Percentiles rank a stretch among this genome's conserved stretches.
Conservation (phyloP, 495 filamentous ascomycete genomes). For the Filosporella fistucella region DNA sequence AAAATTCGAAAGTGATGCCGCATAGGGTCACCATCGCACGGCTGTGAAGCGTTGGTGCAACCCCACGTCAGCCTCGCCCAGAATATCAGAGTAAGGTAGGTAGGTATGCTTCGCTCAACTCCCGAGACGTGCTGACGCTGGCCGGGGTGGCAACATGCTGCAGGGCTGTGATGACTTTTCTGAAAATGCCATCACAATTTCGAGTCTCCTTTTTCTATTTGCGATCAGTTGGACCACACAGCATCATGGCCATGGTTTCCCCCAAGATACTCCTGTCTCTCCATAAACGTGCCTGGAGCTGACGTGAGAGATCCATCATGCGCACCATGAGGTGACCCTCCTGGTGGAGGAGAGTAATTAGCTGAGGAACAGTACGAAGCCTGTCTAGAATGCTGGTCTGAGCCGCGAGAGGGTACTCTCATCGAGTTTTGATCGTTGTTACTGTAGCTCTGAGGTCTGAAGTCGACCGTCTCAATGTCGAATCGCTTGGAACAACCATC, state of each 20-base stretch:
- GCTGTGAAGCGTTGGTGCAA: no score
- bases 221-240: conserved; percentile 16
- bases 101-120: no score
- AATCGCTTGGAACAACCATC: conserved; percentile 74
- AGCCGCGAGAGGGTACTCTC: conserved; percentile 8
- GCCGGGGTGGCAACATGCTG: no score
- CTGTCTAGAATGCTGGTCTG: conserved; percentile 11
- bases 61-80: no score
- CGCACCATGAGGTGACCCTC: conserved; percentile 3
- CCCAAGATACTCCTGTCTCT: conserved; percentile 16
- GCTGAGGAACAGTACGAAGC: conserved; percentile 20
- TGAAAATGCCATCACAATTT: no score
- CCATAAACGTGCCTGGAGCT: conserved; percentile 15
- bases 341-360: conserved; percentile 16
- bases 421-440: conserved; percentile 9
- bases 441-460: conserved; percentile 18
- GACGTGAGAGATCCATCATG: conserved; percentile 19
- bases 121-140: no score
- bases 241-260: conserved; percentile 12
- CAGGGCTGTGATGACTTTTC: no score
- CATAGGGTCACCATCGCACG: no score
- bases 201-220: no score
- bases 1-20: no score
- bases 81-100: no score
- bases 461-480: conserved; percentile 36